Evolutionary conservation across 2,329 filamentous ascomycete species (phyloP).

Genomic region (Fusarium lyarnte): DNA sequence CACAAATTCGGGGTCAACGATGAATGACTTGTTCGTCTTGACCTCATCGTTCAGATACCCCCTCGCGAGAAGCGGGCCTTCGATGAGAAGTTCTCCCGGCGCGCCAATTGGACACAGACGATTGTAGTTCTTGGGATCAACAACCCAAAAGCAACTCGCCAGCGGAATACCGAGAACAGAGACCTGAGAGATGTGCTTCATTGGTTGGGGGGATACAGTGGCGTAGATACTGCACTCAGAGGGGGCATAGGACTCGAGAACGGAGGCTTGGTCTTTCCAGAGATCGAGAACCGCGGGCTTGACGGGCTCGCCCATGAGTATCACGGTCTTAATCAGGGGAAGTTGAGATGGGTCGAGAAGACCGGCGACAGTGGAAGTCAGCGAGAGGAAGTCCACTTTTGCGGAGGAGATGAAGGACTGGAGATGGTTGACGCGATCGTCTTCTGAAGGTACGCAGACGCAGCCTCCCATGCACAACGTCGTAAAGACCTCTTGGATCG

Average conservation of each 20-base stretch:
- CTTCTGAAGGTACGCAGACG: background rate
- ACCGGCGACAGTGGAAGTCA: background rate
- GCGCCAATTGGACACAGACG: background rate
- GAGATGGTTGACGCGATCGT: background rate
- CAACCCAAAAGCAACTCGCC: background rate
- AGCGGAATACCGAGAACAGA: background rate
- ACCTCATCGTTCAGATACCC: background rate
- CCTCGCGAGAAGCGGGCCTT: slow-evolving; percentile 2
- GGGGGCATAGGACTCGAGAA: background rate
- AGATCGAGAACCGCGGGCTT: background rate
- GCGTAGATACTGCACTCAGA: slow-evolving; percentile 1
- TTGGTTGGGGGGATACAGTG: background rate
- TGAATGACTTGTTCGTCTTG: background rate
- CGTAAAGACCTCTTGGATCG: background rate
- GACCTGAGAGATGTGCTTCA: background rate
- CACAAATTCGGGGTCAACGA: background rate
- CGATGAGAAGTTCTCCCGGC: slow-evolving; percentile 1
- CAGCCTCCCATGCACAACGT: background rate
- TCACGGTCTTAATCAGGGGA: background rate
- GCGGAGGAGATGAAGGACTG: background rate
- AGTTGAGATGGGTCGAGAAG: background rate
- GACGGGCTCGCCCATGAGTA: background rate
- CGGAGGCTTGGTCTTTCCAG: background rate
- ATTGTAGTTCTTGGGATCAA: background rate
- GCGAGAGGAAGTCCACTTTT: background rate